phyloP scores from a whole-genome alignment of 768 basidiomycete genomes.

The Termitomyces sp. region DNA sequence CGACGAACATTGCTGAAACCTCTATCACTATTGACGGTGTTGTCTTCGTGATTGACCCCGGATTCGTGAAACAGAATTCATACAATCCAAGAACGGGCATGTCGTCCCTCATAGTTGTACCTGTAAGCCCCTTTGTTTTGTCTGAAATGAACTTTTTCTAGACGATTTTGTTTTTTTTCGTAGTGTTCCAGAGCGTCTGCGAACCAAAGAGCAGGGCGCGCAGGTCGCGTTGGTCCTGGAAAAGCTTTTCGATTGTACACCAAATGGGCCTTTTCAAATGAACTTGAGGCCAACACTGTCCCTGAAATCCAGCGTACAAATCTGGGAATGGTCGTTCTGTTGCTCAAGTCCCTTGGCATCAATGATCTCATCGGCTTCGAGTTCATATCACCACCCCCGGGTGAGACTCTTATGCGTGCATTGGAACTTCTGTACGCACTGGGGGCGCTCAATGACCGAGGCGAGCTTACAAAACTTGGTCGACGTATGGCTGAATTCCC shows the following conservation, averaged over 20 bases:
- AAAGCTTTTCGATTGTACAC: conserved; percentile 99
- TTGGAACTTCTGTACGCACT: conserved; percentile 92
- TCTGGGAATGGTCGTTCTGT: conserved; percentile 88
- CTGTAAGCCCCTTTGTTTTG: conserved; percentile 50
- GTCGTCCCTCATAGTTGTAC: conserved; percentile 95
- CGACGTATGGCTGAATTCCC: conserved; percentile 99
- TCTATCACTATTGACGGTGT: conserved; percentile 99
- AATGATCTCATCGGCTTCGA: conserved; percentile 98
- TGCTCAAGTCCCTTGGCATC: conserved; percentile 96
- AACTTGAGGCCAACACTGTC: conserved; percentile 94
- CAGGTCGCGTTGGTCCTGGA: conserved; percentile 96
- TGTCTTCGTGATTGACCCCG: conserved; percentile 98
- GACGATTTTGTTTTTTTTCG: background rate
- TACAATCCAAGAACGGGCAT: conserved; percentile 99
- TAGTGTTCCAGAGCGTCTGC: conserved; percentile 97
- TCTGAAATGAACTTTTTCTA: background rate
- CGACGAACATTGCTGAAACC: conserved; percentile 99
- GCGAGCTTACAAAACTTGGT: conserved; percentile 96
- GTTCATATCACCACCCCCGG: conserved; percentile 97
- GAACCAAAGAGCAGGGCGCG: conserved; percentile 94
- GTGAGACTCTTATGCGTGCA: conserved; percentile 94
- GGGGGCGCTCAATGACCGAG: conserved; percentile 93
- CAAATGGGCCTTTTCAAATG: conserved; percentile 96
- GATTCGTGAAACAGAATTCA: conserved; percentile 98
- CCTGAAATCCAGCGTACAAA: conserved; percentile 99